These are phyloP conservation scores for Phytophthora pluvialis DNA, from an alignment of 352 stramenopile genomes.

Conservation along the genomic window DNA sequence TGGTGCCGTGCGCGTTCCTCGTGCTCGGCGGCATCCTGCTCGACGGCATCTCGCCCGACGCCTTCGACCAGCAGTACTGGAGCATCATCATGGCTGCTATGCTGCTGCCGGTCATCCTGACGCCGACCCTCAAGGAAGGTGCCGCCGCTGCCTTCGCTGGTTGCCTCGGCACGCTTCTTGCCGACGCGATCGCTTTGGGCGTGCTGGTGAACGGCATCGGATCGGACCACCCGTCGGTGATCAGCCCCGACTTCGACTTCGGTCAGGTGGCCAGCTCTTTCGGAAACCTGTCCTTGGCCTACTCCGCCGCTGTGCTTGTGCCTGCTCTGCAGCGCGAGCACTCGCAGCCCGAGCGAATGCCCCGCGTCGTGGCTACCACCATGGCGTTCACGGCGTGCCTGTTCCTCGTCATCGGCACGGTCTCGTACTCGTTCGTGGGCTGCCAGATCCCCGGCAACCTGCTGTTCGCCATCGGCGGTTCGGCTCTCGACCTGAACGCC, in stretches of 20 bases:
- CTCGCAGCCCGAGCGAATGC: slow-evolving; percentile 66
- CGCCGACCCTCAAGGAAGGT: slow-evolving; percentile 68
- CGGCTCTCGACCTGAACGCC: slow-evolving; percentile 48
- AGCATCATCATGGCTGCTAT: slow-evolving; percentile 66
- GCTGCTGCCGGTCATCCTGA: slow-evolving; percentile 61
- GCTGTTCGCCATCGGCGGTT: slow-evolving; percentile 59
- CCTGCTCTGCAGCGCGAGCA: slow-evolving; percentile 69
- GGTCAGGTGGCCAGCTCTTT: slow-evolving; percentile 59
- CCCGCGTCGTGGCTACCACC: slow-evolving; percentile 51
- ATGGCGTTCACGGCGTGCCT: slow-evolving; percentile 55
- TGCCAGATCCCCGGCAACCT: slow-evolving; percentile 73
- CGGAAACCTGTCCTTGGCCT: slow-evolving; percentile 66
- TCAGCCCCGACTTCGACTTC: slow-evolving; percentile 52
- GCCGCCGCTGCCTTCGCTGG: slow-evolving; percentile 58
- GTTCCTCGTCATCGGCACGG: slow-evolving; percentile 58
- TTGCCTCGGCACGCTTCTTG: slow-evolving; percentile 60
- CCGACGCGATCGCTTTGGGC: slow-evolving; percentile 54
- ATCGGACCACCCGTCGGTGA: slow-evolving; percentile 42
- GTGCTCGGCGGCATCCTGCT: slow-evolving; percentile 69
- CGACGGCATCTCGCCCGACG: slow-evolving; percentile 55
- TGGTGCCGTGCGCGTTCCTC: slow-evolving; percentile 63
- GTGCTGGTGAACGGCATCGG: slow-evolving; percentile 54
- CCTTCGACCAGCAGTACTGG: slow-evolving; percentile 58
- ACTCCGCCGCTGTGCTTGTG: slow-evolving; percentile 62
- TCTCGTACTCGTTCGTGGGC: slow-evolving; percentile 53